Conservation (phyloP, 2,329 filamentous ascomycete species). For the Neophaeococcomyces mojaviensis region DNA sequence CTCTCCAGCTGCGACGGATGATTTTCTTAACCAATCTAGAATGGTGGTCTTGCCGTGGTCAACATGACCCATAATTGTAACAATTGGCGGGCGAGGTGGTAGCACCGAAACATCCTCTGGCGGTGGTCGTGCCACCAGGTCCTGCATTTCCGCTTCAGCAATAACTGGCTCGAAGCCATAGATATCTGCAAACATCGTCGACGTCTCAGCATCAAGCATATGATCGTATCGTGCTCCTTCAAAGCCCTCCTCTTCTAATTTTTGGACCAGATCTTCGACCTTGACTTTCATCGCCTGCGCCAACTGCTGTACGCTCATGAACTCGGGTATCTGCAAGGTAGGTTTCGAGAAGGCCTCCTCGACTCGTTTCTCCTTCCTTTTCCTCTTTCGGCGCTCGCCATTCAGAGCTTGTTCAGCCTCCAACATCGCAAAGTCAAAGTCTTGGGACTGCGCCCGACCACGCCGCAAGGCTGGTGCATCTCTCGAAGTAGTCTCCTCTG, state of each 20-base stretch:
- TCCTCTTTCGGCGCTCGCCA: conserved; percentile 31
- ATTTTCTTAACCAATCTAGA: conserved; percentile 85
- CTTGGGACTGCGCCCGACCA: neutral
- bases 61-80: conserved; percentile 99
- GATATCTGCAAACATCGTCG: conserved; percentile 81
- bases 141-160: conserved; percentile 54
- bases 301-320: conserved; percentile 79
- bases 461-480: conserved; percentile 9
- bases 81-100: conserved; percentile 76
- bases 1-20: conserved; percentile 81
- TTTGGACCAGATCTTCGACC: conserved; percentile 61
- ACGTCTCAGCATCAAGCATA: conserved; percentile 83
- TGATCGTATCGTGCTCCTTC: conserved; percentile 76
- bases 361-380: conserved; percentile 35
- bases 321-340: conserved; percentile 75
- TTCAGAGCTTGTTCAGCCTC: conserved; percentile 17
- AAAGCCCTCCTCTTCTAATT: conserved; percentile 80
- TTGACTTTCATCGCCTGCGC: conserved; percentile 67
- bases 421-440: conserved; percentile 6
- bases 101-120: conserved; percentile 60
- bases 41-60: conserved; percentile 98
- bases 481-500: conserved; percentile 31
- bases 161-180: conserved; percentile 85
- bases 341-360: conserved; percentile 37
- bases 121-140: conserved; percentile 63